Evolutionary conservation across 257 asterid species (phyloP), one percentile per base, ranked within the genome.

Genomic region (Gardenia jasminoides): DNA sequence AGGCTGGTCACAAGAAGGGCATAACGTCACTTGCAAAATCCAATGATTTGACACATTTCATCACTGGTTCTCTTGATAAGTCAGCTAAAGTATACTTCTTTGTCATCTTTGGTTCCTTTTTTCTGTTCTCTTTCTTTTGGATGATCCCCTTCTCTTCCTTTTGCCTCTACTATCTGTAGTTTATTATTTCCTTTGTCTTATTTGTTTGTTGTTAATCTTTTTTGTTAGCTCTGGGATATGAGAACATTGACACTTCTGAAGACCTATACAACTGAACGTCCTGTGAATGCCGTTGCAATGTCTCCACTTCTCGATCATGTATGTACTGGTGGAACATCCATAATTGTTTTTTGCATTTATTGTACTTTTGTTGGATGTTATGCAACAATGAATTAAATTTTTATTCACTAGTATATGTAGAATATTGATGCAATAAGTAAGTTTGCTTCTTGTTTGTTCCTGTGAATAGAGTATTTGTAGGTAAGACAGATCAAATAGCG

Each of bases 251-350:
- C 90, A 30, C 95, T 93, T 78, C 82, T 95, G 82, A 95, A 93
- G 89, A 93, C 95, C 52, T 95, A 95, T 77, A 85, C 71, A 36
- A 89, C 97, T 33, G 97, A 85, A 71, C 86, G 93, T 19, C 98
- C 96, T 1, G 98, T 93, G 58, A 95, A 95, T 87, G 99, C 98
- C 15, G 99, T 95, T 74, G 77, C 96, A 31, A 89, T 95, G 98
- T 95, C 99, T 43, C 98, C 99, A 0, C 90, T 93, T 79, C 96
- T 93, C 54, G 84, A 93, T 76, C 98, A 95, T 83, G 99, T 95
- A 91, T 84, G 97, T 74, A 47, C 65, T 56, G 48, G 54, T 73
- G 30, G n/a, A 41, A 72, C 62, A 10, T 62, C 15, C 64, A 17
- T 16, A 20, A 19, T 62, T 28, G 72, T 68, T 59, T 28, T 26